Evolutionary conservation across 2,329 filamentous ascomycete genomes (phyloP).

Genomic region (Neofusicoccum kwambonambiense): DNA sequence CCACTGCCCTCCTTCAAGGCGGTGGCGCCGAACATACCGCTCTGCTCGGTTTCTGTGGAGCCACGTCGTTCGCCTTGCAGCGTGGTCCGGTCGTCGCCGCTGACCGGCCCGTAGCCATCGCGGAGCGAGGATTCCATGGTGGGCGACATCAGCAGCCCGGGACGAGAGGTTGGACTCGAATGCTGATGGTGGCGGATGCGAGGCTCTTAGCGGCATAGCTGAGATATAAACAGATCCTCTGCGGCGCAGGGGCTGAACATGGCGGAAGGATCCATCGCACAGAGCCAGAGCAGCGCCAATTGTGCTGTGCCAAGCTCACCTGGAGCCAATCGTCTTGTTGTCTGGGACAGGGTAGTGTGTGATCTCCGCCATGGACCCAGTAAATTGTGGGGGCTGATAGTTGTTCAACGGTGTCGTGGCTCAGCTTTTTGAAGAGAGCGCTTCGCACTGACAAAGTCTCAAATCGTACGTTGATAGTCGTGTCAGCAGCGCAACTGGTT

Average conservation of each 20-base stretch:
- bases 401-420: conserved; percentile 13
- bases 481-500: background rate
- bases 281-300: background rate
- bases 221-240: conserved; percentile 3
- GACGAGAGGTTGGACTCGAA: background rate
- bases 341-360: background rate
- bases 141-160: background rate
- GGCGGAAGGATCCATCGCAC: conserved; percentile 3
- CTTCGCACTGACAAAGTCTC: background rate
- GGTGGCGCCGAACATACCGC: background rate
- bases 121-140: conserved; percentile 2
- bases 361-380: conserved; percentile 10
- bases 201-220: too few species aligned
- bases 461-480: background rate
- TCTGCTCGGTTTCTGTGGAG: background rate
- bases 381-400: conserved; percentile 11
- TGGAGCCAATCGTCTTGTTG: background rate
- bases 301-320: background rate
- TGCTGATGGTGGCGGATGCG: background rate
- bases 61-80: background rate
- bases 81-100: conserved; percentile 2
- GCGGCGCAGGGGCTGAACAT: background rate
- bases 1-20: background rate
- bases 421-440: background rate
- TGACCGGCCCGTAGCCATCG: conserved; percentile 4